A percentile compares a stretch with the other conserved stretches of the same genome.
These are phyloP conservation scores for Globisporangium nodosum DNA, from an alignment of 352 stramenopile genomes.

Conservation along the genomic window DNA sequence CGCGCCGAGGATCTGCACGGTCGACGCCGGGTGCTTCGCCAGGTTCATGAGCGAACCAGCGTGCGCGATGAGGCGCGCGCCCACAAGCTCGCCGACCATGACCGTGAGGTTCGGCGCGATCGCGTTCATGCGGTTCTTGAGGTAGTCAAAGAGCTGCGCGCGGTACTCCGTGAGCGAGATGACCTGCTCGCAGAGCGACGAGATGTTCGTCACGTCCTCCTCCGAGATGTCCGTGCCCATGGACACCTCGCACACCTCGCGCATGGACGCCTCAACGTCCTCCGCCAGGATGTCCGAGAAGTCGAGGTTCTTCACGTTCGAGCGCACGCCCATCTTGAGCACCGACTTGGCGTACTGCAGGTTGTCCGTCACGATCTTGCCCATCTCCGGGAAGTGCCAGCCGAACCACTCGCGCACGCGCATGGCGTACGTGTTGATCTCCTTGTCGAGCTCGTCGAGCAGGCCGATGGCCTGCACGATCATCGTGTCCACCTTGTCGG, in stretches of 20 bases:
- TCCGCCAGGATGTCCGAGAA: conserved; percentile 86
- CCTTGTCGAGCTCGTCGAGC: conserved; percentile 99
- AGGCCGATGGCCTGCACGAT: conserved; percentile 99
- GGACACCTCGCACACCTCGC: conserved; percentile 97
- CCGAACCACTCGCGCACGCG: conserved; percentile 99
- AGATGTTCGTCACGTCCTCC: conserved; percentile 97
- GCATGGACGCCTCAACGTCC: conserved; percentile 93
- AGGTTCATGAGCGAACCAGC: conserved; percentile 99
- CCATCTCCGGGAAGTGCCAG: conserved; percentile 97
- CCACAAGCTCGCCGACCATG: conserved; percentile 98
- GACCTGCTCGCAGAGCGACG: conserved; percentile 89
- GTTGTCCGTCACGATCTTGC: conserved; percentile 98
- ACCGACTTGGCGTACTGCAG: conserved; percentile 98
- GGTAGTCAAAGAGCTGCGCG: conserved; percentile 99
- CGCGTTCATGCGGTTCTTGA: conserved; percentile 99
- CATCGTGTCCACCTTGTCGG: conserved; percentile 99
- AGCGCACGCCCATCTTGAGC: conserved; percentile 92
- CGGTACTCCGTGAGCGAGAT: conserved; percentile 88
- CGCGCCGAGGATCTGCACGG: conserved; percentile 98
- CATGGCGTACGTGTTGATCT: conserved; percentile 99
- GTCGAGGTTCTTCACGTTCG: conserved; percentile 92
- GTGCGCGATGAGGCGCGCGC: conserved; percentile 98
- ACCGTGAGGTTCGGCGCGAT: conserved; percentile 99
- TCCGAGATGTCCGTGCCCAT: conserved; percentile 99
- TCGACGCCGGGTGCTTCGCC: conserved; percentile 98